phyloP scores from a whole-genome alignment of 495 filamentous ascomycete species.

The Haplographium delicatum region DNA sequence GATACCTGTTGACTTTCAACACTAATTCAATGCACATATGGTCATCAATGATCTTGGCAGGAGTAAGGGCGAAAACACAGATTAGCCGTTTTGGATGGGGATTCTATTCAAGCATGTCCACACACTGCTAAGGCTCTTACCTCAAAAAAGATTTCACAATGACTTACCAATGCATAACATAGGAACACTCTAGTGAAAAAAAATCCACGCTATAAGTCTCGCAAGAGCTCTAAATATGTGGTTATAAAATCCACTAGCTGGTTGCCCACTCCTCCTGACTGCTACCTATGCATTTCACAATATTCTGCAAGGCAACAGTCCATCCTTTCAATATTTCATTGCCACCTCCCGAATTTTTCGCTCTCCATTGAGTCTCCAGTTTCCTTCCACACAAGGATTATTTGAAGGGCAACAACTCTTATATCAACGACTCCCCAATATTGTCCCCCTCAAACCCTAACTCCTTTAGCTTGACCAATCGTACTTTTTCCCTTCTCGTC shows the following conservation, averaged over 20 bases:
- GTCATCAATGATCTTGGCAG: no score
- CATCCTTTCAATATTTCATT: not conserved
- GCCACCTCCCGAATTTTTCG: not conserved
- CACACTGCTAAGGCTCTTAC: no score
- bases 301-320: conserved; percentile 53
- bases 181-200: not conserved
- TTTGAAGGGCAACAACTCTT: conserved; percentile 31
- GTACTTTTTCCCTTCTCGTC: conserved; percentile 63
- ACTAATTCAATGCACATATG: no score
- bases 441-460: conserved; percentile 89
- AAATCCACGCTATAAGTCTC: not conserved
- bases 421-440: conserved; percentile 68
- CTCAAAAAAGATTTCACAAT: no score
- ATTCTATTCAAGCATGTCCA: no score
- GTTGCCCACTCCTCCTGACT: conserved; percentile 3
- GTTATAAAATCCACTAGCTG: not conserved
- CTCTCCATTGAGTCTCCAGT: no score
- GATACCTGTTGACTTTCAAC: no score
- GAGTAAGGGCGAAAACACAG: no score
- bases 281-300: conserved; percentile 62
- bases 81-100: no score
- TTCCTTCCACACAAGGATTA: no score
- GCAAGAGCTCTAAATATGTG: conserved; percentile 1
- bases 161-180: no score
- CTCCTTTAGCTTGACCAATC: conserved; percentile 58